These are phyloP conservation scores for Xeromyces bisporus DNA, from an alignment of 495 filamentous ascomycete species.

Conservation along the genomic window DNA sequence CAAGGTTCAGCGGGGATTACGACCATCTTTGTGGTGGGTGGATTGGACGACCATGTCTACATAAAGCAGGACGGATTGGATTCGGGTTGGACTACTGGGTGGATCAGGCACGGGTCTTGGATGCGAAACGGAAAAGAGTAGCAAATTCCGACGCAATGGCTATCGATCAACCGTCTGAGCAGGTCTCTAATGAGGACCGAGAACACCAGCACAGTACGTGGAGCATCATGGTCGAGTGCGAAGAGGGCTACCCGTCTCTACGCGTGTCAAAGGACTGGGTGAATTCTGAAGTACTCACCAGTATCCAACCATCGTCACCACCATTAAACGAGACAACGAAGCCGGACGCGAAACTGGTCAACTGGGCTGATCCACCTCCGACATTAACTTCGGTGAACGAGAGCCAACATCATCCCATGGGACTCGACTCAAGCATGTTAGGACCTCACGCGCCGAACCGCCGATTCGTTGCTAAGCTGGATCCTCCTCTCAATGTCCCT, in stretches of 20 bases:
- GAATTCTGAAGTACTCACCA: slow-evolving; percentile 16
- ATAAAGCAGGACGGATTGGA: slow-evolving; percentile 53
- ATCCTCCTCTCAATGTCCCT: slow-evolving; percentile 68
- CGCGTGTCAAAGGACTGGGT: slow-evolving; percentile 33
- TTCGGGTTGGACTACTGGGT: slow-evolving; percentile 80
- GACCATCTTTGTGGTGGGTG: slow-evolving; percentile 31
- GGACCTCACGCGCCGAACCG: slow-evolving; percentile 45
- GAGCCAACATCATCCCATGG: slow-evolving; percentile 27
- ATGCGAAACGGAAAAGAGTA: slow-evolving; percentile 18
- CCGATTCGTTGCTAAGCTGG: slow-evolving; percentile 66
- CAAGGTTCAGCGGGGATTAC: slow-evolving; percentile 28
- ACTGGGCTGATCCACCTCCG: slow-evolving; percentile 35
- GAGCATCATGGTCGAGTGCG: slow-evolving; percentile 28
- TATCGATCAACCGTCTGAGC: slow-evolving; percentile 15
- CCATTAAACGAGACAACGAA: slow-evolving; percentile 8
- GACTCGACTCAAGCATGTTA: slow-evolving; percentile 26
- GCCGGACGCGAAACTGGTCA: slow-evolving; percentile 12
- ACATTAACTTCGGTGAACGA: slow-evolving; percentile 25
- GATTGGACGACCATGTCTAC: slow-evolving; percentile 66
- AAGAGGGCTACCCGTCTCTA: slow-evolving; percentile 31
- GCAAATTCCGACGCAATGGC: slow-evolving; percentile 21
- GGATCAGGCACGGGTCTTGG: slow-evolving; percentile 34
- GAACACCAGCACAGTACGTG: slow-evolving; percentile 15
- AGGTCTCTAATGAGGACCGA: slow-evolving; percentile 6
- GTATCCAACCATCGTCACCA: slow-evolving; percentile 3